Percentiles rank a stretch among this genome's conserved stretches.
phyloP scores from a whole-genome alignment of 1,284 basidiomycete genomes.

The Trametes polyzona region DNA sequence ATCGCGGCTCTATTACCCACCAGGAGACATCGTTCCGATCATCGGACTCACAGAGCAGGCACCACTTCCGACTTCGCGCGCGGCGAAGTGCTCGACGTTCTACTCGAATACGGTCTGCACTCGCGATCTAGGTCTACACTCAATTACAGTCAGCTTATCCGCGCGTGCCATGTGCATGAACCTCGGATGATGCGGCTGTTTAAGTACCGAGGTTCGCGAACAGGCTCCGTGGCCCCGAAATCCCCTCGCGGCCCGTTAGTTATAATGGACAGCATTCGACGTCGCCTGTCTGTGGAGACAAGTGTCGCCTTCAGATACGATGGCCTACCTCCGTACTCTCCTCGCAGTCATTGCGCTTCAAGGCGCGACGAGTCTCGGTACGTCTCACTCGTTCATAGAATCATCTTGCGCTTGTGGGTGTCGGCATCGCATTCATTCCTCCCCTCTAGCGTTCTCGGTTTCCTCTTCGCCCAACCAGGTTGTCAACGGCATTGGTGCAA shows the following conservation, averaged over 20 bases:
- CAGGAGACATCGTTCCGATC: too few relatives aligned
- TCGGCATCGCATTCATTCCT: not conserved
- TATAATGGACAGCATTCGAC: too few relatives aligned
- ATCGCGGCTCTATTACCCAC: too few relatives aligned
- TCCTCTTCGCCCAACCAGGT: slow-evolving; percentile 31
- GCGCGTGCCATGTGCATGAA: not conserved
- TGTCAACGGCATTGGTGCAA: slow-evolving; percentile 39
- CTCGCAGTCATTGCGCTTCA: not conserved
- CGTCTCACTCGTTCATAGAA: not conserved
- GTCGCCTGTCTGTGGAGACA: not conserved
- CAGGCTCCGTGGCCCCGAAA: too few relatives aligned
- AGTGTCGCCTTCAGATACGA: not conserved
- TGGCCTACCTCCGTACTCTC: not conserved
- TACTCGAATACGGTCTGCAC: too few relatives aligned
- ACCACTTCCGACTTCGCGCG: too few relatives aligned
- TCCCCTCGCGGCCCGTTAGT: too few relatives aligned
- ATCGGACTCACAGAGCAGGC: too few relatives aligned
- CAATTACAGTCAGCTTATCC: not conserved
- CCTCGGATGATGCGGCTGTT: not conserved
- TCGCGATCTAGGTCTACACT: too few relatives aligned
- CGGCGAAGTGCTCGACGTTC: too few relatives aligned
- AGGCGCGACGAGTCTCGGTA: not conserved
- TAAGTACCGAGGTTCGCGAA: not conserved
- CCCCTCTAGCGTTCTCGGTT: not conserved
- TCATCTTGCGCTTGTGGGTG: not conserved